Percentiles rank a stretch among this genome's conserved stretches.
Conservation (phyloP, 495 filamentous ascomycete genomes). For the Chaetomium fimeti region DNA sequence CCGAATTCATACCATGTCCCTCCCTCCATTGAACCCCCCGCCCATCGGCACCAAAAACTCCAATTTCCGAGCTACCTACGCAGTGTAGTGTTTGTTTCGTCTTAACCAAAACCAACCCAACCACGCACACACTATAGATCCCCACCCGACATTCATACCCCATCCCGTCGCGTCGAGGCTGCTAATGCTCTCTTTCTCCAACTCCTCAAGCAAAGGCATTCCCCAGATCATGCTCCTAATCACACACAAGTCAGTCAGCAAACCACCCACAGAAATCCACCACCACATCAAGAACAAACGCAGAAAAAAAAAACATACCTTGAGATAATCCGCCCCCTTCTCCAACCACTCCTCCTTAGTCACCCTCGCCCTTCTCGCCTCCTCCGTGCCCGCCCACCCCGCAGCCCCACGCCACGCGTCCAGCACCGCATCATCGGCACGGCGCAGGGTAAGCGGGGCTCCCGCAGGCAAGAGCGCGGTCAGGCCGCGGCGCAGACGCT, state of each 20-base stretch:
- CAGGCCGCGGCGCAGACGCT: constrained; percentile 71
- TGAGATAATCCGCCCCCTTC: constrained; percentile 82
- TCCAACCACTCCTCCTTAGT: constrained; percentile 77
- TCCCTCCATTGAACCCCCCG: not conserved
- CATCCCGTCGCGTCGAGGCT: too few species aligned
- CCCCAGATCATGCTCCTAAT: constrained; percentile 76
- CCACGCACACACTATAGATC: too few species aligned
- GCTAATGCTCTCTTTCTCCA: not conserved
- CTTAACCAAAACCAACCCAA: too few species aligned
- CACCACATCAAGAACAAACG: constrained; percentile 15
- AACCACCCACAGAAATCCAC: not conserved
- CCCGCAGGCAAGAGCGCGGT: constrained; percentile 68
- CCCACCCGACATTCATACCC: too few species aligned
- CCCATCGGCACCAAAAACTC: not conserved
- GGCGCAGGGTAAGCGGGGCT: constrained; percentile 61
- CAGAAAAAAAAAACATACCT: constrained; percentile 54
- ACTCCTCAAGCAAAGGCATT: constrained; percentile 54
- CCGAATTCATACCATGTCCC: not conserved
- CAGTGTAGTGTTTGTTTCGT: not conserved
- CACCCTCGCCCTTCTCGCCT: constrained; percentile 53
- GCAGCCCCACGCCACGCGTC: constrained; percentile 95
- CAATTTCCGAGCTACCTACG: not conserved
- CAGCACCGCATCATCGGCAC: constrained; percentile 68
- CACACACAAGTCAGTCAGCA: constrained; percentile 13
- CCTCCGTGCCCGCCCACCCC: constrained; percentile 60